Evolutionary conservation across 2,329 filamentous ascomycete species (phyloP).

Genomic region (Cytospora mali): DNA sequence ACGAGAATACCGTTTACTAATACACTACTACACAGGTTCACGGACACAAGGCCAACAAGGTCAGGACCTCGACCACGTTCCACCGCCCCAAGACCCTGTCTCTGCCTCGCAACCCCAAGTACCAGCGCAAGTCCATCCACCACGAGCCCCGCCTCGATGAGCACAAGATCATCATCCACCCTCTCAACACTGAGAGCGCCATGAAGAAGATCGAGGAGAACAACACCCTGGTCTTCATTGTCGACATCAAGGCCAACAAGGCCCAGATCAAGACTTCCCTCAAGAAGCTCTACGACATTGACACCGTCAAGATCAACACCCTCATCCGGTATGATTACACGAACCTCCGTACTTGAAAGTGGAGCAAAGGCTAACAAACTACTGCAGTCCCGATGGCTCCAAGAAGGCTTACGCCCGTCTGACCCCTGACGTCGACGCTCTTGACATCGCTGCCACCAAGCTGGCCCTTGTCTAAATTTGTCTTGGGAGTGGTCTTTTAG

Average conservation of each 20-base stretch:
- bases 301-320: slow-evolving; percentile 99
- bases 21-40: slow-evolving; percentile 44
- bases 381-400: slow-evolving; percentile 79
- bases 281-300: slow-evolving; percentile 99
- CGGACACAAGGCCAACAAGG: slow-evolving; percentile 86
- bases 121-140: slow-evolving; percentile 93
- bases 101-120: slow-evolving; percentile 89
- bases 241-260: slow-evolving; percentile 98
- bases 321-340: slow-evolving; percentile 76
- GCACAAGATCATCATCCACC: slow-evolving; percentile 97
- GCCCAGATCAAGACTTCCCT: slow-evolving; percentile 97
- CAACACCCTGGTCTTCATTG: slow-evolving; percentile 99
- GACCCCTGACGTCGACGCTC: slow-evolving; percentile 93
- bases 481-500: slow-evolving; percentile 43
- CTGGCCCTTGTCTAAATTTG: slow-evolving; percentile 87
- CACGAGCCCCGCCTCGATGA: slow-evolving; percentile 91
- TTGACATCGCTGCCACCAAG: slow-evolving; percentile 99
- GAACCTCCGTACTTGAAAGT: no score
- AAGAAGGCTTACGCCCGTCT: slow-evolving; percentile 99
- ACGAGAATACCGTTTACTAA: not conserved
- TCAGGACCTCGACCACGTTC: slow-evolving; percentile 91
- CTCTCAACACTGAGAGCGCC: slow-evolving; percentile 98
- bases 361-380: slow-evolving; percentile 26
- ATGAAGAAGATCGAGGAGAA: slow-evolving; percentile 99
- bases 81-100: slow-evolving; percentile 96